Percentiles rank a stretch among this genome's conserved stretches.
phyloP scores from a whole-genome alignment of 208 protist species.

The Trypanosoma scelopori region DNA sequence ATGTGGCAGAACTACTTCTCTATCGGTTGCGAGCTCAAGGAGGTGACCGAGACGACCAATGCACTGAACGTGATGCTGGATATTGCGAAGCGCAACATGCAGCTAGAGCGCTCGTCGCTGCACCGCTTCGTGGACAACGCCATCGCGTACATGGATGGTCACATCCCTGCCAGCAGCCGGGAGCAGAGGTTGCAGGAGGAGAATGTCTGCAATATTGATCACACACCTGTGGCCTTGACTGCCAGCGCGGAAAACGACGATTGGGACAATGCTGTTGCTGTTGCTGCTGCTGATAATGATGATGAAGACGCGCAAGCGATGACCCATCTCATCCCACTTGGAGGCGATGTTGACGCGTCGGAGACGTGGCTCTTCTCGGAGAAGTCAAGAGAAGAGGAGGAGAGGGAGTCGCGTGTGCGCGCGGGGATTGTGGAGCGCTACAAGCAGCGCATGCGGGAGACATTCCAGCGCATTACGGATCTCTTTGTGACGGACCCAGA shows the following conservation, averaged over 20 bases:
- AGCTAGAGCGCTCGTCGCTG: constrained; percentile 61
- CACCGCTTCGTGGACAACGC: constrained; percentile 75
- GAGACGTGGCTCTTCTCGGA: constrained; percentile 25
- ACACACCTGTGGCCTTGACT: neutral
- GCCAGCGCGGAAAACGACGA: constrained; percentile 3
- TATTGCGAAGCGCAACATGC: constrained; percentile 71
- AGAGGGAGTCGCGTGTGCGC: constrained; percentile 24
- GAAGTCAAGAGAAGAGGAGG: constrained; percentile 12
- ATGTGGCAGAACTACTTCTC: constrained; percentile 94
- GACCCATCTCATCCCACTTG: constrained; percentile 31
- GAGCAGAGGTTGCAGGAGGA: constrained; percentile 34
- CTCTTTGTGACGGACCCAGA: constrained; percentile 85
- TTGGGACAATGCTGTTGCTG: constrained; percentile 27
- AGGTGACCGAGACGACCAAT: constrained; percentile 84
- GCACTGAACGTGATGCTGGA: constrained; percentile 74
- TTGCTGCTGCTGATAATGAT: too few relatives aligned
- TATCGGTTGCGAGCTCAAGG: constrained; percentile 81
- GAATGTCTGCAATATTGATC: neutral
- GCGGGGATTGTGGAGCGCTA: constrained; percentile 55
- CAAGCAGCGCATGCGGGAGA: constrained; percentile 60
- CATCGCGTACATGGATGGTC: constrained; percentile 76
- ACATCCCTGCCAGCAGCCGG: constrained; percentile 52
- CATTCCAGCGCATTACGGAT: constrained; percentile 65
- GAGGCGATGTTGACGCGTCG: constrained; percentile 40
- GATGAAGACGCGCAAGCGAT: constrained; percentile 28